Evolutionary conservation across 2,329 filamentous ascomycete genomes (phyloP).

Genomic region (Exophiala aquamarina): DNA sequence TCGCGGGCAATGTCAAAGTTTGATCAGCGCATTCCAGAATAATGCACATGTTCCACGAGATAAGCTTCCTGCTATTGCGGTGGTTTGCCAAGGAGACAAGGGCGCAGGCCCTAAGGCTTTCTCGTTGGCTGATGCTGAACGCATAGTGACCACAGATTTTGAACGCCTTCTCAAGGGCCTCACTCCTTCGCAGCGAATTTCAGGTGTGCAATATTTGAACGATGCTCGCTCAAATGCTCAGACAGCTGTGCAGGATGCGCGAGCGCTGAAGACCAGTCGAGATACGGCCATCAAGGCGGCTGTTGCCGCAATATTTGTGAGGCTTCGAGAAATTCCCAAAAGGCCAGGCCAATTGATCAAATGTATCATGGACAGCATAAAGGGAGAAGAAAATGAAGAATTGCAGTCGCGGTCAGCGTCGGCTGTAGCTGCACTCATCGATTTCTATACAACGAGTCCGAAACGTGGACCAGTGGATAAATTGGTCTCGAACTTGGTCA

Average conservation of each 20-base stretch:
- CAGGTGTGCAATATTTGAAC: slow-evolving; percentile 73
- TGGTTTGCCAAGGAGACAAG: slow-evolving; percentile 89
- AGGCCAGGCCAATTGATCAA: slow-evolving; percentile 93
- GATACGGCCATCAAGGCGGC: slow-evolving; percentile 85
- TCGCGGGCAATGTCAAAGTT: slow-evolving; percentile 84
- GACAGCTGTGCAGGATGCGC: slow-evolving; percentile 76
- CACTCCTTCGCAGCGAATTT: slow-evolving; percentile 81
- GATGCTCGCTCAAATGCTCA: slow-evolving; percentile 73
- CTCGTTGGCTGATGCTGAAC: slow-evolving; percentile 82
- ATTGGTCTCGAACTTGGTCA: slow-evolving; percentile 91
- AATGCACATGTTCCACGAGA: slow-evolving; percentile 75
- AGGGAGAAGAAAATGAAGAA: slow-evolving; percentile 86
- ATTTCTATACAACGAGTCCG: slow-evolving; percentile 76
- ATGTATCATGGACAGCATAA: slow-evolving; percentile 97
- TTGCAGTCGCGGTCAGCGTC: slow-evolving; percentile 83
- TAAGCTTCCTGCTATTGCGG: slow-evolving; percentile 77
- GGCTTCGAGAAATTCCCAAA: slow-evolving; percentile 85
- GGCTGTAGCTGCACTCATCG: slow-evolving; percentile 82
- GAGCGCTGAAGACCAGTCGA: slow-evolving; percentile 72
- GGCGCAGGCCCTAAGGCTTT: slow-evolving; percentile 93
- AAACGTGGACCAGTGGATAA: slow-evolving; percentile 89
- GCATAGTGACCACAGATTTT: slow-evolving; percentile 80
- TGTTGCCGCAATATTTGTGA: slow-evolving; percentile 82
- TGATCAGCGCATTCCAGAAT: slow-evolving; percentile 89
- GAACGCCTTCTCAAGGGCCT: slow-evolving; percentile 86